phyloP scores from a whole-genome alignment of 1,284 basidiomycete genomes.

The Pseudozyma tsukubaensis region DNA sequence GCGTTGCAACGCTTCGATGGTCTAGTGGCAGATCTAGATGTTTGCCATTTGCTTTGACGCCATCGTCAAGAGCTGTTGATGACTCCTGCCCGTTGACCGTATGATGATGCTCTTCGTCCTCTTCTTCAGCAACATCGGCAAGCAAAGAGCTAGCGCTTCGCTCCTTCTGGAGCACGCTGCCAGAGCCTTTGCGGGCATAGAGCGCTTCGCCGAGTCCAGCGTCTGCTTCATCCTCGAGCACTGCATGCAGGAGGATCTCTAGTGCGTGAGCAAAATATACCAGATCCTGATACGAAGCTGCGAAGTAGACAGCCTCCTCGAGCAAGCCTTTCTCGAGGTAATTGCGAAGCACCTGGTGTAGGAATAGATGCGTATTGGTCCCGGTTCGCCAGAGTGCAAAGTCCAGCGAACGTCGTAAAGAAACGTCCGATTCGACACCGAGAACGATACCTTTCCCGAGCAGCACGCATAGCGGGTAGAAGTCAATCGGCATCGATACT shows the following conservation, averaged over 20 bases:
- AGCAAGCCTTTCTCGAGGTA: constrained; percentile 74
- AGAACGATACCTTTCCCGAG: constrained; percentile 99
- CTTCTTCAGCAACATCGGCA: constrained; percentile 44
- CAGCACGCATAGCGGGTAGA: constrained; percentile 93
- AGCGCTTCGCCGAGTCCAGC: constrained; percentile 38
- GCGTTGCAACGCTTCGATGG: neutral
- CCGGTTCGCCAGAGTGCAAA: constrained; percentile 92
- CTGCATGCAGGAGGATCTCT: constrained; percentile 91
- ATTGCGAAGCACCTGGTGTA: constrained; percentile 89
- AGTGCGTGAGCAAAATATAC: constrained; percentile 94
- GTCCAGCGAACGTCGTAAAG: constrained; percentile 80
- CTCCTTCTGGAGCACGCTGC: constrained; percentile 41
- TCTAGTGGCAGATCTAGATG: constrained; percentile 19
- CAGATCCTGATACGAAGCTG: constrained; percentile 84
- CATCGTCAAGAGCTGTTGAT: neutral
- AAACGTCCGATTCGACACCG: constrained; percentile 89
- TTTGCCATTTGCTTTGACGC: constrained; percentile 2
- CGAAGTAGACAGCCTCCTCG: constrained; percentile 80
- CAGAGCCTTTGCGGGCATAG: constrained; percentile 34
- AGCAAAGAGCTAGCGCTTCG: constrained; percentile 39
- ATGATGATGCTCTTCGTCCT: constrained; percentile 4
- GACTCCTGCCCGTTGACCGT: neutral
- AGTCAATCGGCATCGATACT: constrained; percentile 87
- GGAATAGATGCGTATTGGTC: constrained; percentile 93
- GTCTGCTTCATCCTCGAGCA: constrained; percentile 88